phyloP scores from a whole-genome alignment of 306 rosid species.

The Quercus wislizeni region DNA sequence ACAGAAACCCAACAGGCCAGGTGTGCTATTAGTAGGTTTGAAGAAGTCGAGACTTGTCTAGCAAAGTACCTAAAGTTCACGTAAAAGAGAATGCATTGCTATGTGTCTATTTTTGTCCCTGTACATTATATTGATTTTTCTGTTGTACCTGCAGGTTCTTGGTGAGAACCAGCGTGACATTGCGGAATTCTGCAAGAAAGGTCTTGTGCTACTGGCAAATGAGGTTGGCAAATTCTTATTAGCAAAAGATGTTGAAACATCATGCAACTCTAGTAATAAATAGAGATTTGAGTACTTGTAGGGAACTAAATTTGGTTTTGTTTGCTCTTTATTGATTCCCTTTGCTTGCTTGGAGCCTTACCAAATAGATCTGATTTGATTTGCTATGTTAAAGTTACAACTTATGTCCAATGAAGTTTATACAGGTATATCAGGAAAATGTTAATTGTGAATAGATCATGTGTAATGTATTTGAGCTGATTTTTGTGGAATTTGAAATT shows the following conservation, averaged over 20 bases:
- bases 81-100: too few species aligned
- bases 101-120: too few species aligned
- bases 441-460: too few species aligned
- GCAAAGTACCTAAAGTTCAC: too few species aligned
- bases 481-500: too few species aligned
- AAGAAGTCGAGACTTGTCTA: too few species aligned
- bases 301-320: too few species aligned
- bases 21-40: constrained; percentile 25
- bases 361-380: neutral
- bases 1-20: constrained; percentile 52
- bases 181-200: constrained; percentile 81
- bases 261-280: neutral
- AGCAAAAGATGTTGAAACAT: constrained; percentile 1
- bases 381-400: neutral
- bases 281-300: neutral
- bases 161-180: constrained; percentile 26
- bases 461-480: too few species aligned
- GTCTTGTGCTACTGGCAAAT: constrained; percentile 90
- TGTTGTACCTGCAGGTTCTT: too few species aligned
- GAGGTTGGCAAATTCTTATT: constrained; percentile 52
- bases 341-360: too few species aligned
- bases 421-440: constrained; percentile 40
- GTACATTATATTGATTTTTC: too few species aligned
- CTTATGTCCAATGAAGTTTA: neutral
- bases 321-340: too few species aligned